A percentile compares a stretch with the other conserved stretches of the same genome.
Conservation (phyloP, 495 filamentous ascomycete species). For the Antarctomyces pellizariae region DNA sequence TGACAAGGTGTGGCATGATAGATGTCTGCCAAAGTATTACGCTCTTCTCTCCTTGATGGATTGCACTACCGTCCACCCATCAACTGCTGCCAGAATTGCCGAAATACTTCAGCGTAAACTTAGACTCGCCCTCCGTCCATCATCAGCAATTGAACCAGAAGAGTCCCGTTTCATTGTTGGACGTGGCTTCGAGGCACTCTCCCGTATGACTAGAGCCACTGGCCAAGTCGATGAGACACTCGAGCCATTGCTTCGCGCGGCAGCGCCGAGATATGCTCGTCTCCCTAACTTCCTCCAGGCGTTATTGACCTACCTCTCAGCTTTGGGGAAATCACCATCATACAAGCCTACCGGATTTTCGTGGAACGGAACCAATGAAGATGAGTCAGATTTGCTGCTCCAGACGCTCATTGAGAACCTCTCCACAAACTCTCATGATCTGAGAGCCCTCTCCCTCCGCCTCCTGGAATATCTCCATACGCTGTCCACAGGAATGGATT, state of each 20-base stretch:
- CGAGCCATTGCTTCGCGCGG: slow-evolving; percentile 31
- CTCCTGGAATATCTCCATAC: slow-evolving; percentile 31
- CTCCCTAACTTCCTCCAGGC: slow-evolving; percentile 44
- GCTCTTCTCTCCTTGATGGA: slow-evolving; percentile 26
- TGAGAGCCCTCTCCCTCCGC: slow-evolving; percentile 45
- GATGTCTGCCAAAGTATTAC: slow-evolving; percentile 30
- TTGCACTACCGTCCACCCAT: slow-evolving; percentile 24
- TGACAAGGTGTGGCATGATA: slow-evolving; percentile 27
- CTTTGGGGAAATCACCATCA: slow-evolving; percentile 13
- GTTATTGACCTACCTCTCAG: slow-evolving; percentile 28
- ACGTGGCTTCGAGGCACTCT: slow-evolving; percentile 28
- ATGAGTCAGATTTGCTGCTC: slow-evolving; percentile 28
- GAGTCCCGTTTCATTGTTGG: slow-evolving; percentile 33
- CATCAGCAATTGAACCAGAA: slow-evolving; percentile 26
- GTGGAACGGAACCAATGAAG: slow-evolving; percentile 17
- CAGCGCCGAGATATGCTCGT: slow-evolving; percentile 35
- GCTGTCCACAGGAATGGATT: slow-evolving; percentile 13
- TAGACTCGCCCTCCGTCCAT: slow-evolving; percentile 30
- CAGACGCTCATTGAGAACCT: slow-evolving; percentile 46
- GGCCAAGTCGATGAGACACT: slow-evolving; percentile 27
- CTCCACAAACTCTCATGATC: slow-evolving; percentile 40
- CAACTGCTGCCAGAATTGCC: slow-evolving; percentile 27
- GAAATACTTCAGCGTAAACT: slow-evolving; percentile 30
- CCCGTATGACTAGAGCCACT: slow-evolving; percentile 23
- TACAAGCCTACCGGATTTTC: slow-evolving; percentile 4